A percentile compares a stretch with the other conserved stretches of the same genome.
Evolutionary conservation across 2,329 filamentous ascomycete species (phyloP).

Genomic region (Cladosporium sp.): DNA sequence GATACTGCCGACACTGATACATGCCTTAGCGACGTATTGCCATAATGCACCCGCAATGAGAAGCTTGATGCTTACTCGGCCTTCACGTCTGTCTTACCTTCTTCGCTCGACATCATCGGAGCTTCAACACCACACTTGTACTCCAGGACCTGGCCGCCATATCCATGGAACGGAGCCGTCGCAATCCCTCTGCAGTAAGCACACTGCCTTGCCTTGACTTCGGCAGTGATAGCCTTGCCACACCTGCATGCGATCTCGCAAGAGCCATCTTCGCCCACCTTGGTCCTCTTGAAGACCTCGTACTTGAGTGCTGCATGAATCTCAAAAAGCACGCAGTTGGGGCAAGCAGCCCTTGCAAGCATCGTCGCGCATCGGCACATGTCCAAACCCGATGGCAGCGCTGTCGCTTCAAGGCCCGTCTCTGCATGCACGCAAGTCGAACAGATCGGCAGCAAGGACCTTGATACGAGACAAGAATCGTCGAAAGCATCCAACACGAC

Average conservation of each 20-base stretch:
- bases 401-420: neutral
- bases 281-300: neutral
- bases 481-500: neutral
- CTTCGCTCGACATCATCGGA: neutral
- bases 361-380: constrained; percentile 2
- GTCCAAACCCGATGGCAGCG: neutral
- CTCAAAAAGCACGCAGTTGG: neutral
- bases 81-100: neutral
- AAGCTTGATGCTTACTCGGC: neutral
- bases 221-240: neutral
- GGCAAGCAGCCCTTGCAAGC: neutral
- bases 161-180: neutral
- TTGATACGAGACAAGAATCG: neutral
- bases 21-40: neutral
- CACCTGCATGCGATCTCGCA: neutral
- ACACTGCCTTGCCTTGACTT: neutral
- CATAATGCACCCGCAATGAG: neutral
- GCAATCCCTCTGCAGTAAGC: neutral
- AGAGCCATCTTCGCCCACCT: neutral
- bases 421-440: neutral
- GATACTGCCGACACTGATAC: neutral
- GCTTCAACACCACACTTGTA: neutral
- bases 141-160: neutral
- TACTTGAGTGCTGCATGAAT: neutral
- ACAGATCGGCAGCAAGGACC: neutral